Evolutionary conservation across 495 filamentous ascomycete genomes (phyloP).

Genomic region (Neurospora tetraspora): DNA sequence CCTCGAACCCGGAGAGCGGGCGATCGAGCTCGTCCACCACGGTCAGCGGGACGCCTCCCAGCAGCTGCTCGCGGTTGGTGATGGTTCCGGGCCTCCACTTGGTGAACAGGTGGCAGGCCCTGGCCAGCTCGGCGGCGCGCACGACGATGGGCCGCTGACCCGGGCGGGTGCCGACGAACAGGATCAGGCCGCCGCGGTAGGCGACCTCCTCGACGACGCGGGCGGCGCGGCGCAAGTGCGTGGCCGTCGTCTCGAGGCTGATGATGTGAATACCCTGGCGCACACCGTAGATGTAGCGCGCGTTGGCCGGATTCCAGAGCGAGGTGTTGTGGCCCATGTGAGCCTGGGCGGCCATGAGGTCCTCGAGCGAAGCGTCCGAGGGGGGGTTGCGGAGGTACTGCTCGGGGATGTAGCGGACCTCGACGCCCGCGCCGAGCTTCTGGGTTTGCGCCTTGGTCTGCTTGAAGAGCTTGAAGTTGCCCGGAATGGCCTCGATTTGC

Average conservation of each 20-base stretch:
- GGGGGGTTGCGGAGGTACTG: slow-evolving; percentile 61
- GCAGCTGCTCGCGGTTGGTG: slow-evolving; percentile 85
- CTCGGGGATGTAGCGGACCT: slow-evolving; percentile 56
- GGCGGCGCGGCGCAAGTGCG: slow-evolving; percentile 80
- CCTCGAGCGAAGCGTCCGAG: slow-evolving; percentile 74
- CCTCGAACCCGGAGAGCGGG: slow-evolving; percentile 54
- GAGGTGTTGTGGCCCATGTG: slow-evolving; percentile 90
- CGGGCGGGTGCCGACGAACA: slow-evolving; percentile 80
- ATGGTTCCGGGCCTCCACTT: slow-evolving; percentile 88
- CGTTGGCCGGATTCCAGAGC: slow-evolving; percentile 91
- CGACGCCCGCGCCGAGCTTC: slow-evolving; percentile 44
- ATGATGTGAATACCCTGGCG: slow-evolving; percentile 90
- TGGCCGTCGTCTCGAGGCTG: slow-evolving; percentile 73
- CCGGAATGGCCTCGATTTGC: slow-evolving; percentile 21
- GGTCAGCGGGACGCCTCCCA: slow-evolving; percentile 53
- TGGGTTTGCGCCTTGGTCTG: slow-evolving; percentile 21
- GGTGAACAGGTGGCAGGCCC: slow-evolving; percentile 82
- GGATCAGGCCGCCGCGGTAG: slow-evolving; percentile 69
- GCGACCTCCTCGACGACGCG: slow-evolving; percentile 82
- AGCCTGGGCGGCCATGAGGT: slow-evolving; percentile 80
- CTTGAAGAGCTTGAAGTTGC: slow-evolving; percentile 14
- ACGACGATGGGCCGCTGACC: slow-evolving; percentile 74
- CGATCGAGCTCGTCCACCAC: slow-evolving; percentile 64
- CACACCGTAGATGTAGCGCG: slow-evolving; percentile 89
- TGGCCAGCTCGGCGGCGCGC: slow-evolving; percentile 64